Conservation (phyloP, 345 rosid species). For the Heritiera fomes region DNA sequence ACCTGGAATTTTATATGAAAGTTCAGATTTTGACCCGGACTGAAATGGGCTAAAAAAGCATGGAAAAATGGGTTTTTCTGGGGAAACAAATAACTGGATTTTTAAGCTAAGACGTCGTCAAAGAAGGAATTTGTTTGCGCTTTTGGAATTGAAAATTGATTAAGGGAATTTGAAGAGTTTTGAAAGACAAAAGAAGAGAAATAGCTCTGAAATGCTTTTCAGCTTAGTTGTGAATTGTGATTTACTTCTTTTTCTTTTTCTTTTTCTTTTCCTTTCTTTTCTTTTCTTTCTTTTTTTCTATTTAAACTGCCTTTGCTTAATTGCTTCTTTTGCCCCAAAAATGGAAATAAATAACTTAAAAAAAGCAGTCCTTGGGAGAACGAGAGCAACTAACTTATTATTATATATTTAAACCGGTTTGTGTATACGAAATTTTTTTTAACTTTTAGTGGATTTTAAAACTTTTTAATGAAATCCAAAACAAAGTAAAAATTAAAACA, state of each 20-base stretch:
- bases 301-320: background rate
- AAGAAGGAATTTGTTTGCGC: background rate
- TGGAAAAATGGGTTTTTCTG: background rate
- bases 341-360: background rate
- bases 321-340: background rate
- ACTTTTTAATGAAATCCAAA: too few species aligned
- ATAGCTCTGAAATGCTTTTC: background rate
- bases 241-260: too few species aligned
- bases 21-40: background rate
- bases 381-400: too few species aligned
- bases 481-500: too few species aligned
- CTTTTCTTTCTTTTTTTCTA: background rate
- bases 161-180: background rate
- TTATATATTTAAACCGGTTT: too few species aligned
- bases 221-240: background rate
- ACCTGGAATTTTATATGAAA: background rate
- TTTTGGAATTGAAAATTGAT: background rate
- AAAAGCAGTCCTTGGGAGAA: too few species aligned
- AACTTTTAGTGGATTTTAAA: too few species aligned
- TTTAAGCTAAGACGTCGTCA: background rate
- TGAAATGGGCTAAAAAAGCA: background rate
- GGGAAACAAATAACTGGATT: background rate
- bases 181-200: background rate
- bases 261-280: background rate
- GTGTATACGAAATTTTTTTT: too few species aligned